Conservation (phyloP, 495 filamentous ascomycete genomes). For the Penicillium flavigenum region DNA sequence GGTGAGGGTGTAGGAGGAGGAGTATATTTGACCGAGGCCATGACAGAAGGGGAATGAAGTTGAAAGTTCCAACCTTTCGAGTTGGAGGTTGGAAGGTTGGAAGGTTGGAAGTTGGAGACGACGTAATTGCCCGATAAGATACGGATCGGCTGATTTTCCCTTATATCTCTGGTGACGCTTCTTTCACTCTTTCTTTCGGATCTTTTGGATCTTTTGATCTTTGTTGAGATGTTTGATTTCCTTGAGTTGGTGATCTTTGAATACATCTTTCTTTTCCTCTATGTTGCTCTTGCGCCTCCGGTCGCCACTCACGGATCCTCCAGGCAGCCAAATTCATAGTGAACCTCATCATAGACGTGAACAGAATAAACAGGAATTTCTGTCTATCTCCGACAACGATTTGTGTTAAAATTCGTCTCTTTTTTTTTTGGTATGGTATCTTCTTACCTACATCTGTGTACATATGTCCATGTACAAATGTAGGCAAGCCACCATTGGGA, state of each 20-base stretch:
- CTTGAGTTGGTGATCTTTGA: not conserved
- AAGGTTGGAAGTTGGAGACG: constrained; percentile 3
- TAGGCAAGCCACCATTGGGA: not conserved
- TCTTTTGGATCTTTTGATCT: not conserved
- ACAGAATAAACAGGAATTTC: not conserved
- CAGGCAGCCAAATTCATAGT: not conserved
- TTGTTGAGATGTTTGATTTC: not conserved
- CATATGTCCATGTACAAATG: too few species aligned
- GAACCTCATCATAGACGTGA: not conserved
- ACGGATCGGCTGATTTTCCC: not conserved
- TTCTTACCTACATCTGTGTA: not conserved
- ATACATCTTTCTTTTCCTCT: not conserved
- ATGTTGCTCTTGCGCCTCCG: not conserved
- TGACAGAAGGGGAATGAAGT: constrained; percentile 21
- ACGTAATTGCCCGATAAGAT: constrained; percentile 12
- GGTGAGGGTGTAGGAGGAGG: constrained; percentile 64
- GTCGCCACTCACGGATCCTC: not conserved
- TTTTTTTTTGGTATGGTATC: not conserved
- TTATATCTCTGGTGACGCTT: not conserved
- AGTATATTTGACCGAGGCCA: constrained; percentile 40
- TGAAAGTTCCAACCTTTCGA: not conserved
- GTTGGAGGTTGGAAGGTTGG: not conserved
- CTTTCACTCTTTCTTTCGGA: not conserved
- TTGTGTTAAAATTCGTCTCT: not conserved
- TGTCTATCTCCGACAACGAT: not conserved